Percentiles rank a stretch among this genome's conserved stretches.
These are phyloP conservation scores for Eutypella sp. DNA, from an alignment of 2,329 filamentous ascomycete genomes.

Conservation along the genomic window DNA sequence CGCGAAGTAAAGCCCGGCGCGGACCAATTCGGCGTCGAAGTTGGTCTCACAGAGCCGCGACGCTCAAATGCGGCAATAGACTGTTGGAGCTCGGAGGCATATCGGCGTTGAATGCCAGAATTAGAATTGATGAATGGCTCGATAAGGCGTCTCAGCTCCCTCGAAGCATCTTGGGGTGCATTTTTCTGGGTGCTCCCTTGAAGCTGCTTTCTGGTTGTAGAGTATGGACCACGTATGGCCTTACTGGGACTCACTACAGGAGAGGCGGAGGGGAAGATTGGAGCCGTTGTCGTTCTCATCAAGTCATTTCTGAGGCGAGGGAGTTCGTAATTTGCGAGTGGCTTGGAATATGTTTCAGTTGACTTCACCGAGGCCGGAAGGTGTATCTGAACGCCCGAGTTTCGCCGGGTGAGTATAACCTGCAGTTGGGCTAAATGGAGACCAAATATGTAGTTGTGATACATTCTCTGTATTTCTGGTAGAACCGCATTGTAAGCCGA, in stretches of 20 bases:
- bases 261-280: background rate
- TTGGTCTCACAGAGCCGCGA: slow-evolving; percentile 2
- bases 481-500: slow-evolving; percentile 34
- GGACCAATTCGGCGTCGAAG: background rate
- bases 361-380: slow-evolving; percentile 10
- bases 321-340: slow-evolving; percentile 11
- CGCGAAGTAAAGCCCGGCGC: background rate
- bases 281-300: slow-evolving; percentile 8
- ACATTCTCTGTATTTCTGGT: slow-evolving; percentile 43
- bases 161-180: background rate
- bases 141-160: slow-evolving; percentile 29
- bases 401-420: slow-evolving; percentile 28
- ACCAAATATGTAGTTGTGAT: slow-evolving; percentile 42
- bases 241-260: background rate
- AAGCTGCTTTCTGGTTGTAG: background rate
- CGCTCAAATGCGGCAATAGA: slow-evolving; percentile 20
- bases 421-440: slow-evolving; percentile 40
- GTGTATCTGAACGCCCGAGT: slow-evolving; percentile 15
- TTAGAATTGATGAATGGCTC: slow-evolving; percentile 20
- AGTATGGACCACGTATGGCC: background rate
- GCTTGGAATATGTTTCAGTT: slow-evolving; percentile 11
- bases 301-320: slow-evolving; percentile 13
- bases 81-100: slow-evolving; percentile 26
- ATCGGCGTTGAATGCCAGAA: slow-evolving; percentile 31
- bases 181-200: background rate